phyloP scores from a whole-genome alignment of 306 rosid species.

The Abrus pulchellus region DNA sequence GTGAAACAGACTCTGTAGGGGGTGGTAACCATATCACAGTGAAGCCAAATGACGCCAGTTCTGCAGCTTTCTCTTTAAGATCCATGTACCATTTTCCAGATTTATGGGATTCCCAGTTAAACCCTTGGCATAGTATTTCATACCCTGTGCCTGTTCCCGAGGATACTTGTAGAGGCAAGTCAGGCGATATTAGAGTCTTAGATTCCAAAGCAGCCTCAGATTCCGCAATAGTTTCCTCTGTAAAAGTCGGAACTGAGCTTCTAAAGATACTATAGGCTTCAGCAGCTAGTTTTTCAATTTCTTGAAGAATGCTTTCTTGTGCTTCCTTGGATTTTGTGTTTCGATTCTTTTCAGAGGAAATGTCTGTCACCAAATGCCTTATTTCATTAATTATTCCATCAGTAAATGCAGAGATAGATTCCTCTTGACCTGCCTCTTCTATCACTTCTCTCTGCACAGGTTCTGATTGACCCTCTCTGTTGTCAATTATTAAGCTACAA shows the following conservation, averaged over 20 bases:
- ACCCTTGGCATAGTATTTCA: conserved; percentile 97
- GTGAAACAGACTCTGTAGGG: conserved; percentile 96
- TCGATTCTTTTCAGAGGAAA: conserved; percentile 70
- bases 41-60: conserved; percentile 79
- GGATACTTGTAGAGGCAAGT: conserved; percentile 48
- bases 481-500: conserved; percentile 47
- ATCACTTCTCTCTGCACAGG: conserved; percentile 50
- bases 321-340: conserved; percentile 76
- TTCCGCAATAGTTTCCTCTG: conserved; percentile 64
- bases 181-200: conserved; percentile 36
- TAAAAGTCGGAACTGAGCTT: conserved; percentile 67
- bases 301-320: conserved; percentile 87
- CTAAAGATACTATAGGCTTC: conserved; percentile 94
- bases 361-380: conserved; percentile 76
- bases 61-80: conserved; percentile 77
- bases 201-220: conserved; percentile 43
- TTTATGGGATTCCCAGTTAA: conserved; percentile 98
- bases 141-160: conserved; percentile 88
- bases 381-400: conserved; percentile 80
- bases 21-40: conserved; percentile 97
- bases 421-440: conserved; percentile 57
- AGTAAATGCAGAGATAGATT: conserved; percentile 59
- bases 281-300: conserved; percentile 92
- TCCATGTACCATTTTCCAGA: conserved; percentile 91
- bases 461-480: conserved; percentile 48